These are phyloP conservation scores for Arctium minus DNA, from an alignment of 129 eudicot genomes.

Conservation along the genomic window DNA sequence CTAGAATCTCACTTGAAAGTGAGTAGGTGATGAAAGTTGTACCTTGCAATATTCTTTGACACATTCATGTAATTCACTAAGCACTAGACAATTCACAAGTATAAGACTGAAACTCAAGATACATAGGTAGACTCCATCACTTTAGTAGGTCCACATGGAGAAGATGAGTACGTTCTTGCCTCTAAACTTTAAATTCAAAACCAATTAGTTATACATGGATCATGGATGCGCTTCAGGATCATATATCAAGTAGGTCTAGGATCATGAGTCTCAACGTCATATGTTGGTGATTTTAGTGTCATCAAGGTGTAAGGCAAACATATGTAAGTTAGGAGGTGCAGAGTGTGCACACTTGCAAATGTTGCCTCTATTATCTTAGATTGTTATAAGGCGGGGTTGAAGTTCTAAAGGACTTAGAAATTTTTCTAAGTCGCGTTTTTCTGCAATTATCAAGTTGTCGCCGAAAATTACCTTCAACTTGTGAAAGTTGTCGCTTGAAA, in stretches of 20 bases:
- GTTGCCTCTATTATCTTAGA: no score
- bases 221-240: neutral
- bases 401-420: no score
- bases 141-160: neutral
- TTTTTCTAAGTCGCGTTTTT: no score
- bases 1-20: neutral
- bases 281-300: no score
- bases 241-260: neutral
- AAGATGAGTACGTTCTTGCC: neutral
- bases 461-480: no score
- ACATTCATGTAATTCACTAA: neutral
- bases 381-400: no score
- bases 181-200: neutral
- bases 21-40: neutral
- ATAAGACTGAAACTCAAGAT: neutral
- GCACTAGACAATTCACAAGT: neutral
- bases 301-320: no score
- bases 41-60: neutral
- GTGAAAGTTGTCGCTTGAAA: no score
- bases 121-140: neutral
- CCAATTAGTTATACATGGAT: neutral
- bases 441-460: no score
- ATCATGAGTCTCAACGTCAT: neutral
- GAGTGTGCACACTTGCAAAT: no score
- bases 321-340: no score